Evolutionary conservation across 495 filamentous ascomycete species (phyloP), one percentile per base, ranked within the genome.

Genomic region (Apodospora peruviana): DNA sequence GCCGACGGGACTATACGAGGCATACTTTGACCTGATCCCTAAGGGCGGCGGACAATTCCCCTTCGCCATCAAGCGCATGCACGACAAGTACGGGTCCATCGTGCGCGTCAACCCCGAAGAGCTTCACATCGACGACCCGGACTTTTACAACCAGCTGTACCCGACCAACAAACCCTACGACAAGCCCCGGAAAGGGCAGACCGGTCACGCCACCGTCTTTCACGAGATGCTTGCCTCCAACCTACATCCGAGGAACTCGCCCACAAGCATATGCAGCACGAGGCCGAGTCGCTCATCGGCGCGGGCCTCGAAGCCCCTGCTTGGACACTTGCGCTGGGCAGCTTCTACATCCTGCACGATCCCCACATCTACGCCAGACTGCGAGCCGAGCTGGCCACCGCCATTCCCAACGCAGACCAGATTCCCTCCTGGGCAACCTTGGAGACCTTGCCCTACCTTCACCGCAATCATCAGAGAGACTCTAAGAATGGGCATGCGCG

Each of bases 81-180:
- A 48, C 19, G 45, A 40, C 11, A 22, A 40, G 19, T 48, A 48
- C 25, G 45, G 45, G 27, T 74, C 78, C 14, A 78, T 80, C 43
- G 64, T 81, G 23, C 72, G 78, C 23, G 78, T 81, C 56, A 77
- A 62, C 47, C 76, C 78, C 0, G 58, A 64, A 38, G 76, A 81
- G 39, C 48, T 59, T 4, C 57, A 61, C 47, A 59, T 59, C 43
- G 46, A 48, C 11, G 62, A 80, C 45, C 64, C 69, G 0, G 59
- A 60, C 18, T 62, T 57, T 57, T 40, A 18, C 38, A 54, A 45
- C 16, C 52, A 47, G 5, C 47, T 62, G 10, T 62, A 62, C 51
- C 56, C 58, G 38, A 54, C 63, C 54, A 53, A 56, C 25, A 39
- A 57, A 1, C 60, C 58, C 12, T 53, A 65, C 14, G 53, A 58